Evolutionary conservation across 2,329 filamentous ascomycete genomes (phyloP).

Genomic region (Fusarium marasasianum): DNA sequence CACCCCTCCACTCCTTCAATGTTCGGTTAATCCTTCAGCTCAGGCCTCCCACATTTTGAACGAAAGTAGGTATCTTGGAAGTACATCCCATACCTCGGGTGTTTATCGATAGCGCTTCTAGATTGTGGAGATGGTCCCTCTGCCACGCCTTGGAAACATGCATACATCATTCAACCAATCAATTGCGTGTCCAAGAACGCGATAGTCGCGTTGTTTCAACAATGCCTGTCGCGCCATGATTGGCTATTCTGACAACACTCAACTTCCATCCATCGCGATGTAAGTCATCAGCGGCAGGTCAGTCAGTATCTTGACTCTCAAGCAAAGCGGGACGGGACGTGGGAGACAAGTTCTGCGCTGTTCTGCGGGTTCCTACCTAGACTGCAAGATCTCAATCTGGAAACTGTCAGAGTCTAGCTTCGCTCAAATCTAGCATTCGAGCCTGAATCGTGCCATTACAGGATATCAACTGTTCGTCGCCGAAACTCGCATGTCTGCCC

Average conservation of each 20-base stretch:
- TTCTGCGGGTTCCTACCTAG: background rate
- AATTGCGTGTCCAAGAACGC: slow-evolving; percentile 33
- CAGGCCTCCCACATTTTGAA: slow-evolving; percentile 18
- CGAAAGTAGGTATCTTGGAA: slow-evolving; percentile 7
- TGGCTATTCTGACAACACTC: slow-evolving; percentile 7
- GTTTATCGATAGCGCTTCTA: slow-evolving; percentile 45
- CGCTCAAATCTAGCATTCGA: background rate
- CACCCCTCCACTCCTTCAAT: background rate
- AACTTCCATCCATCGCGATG: slow-evolving; percentile 10
- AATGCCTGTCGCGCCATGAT: slow-evolving; percentile 26
- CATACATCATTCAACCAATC: slow-evolving; percentile 36
- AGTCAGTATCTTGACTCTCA: background rate
- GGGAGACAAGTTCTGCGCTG: background rate
- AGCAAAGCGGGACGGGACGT: background rate
- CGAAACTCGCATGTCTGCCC: slow-evolving; percentile 11
- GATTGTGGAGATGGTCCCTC: slow-evolving; percentile 16
- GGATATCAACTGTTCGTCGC: background rate
- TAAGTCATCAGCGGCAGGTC: background rate
- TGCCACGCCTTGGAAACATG: slow-evolving; percentile 31
- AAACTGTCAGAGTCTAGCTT: slow-evolving; percentile 4
- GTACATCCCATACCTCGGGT: slow-evolving; percentile 22
- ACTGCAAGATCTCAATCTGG: slow-evolving; percentile 2
- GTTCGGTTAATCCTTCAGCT: slow-evolving; percentile 9
- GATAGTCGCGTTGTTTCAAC: slow-evolving; percentile 39
- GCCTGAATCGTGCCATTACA: slow-evolving; percentile 11